Conservation (phyloP, 116 monocot species). For the Dioscorea cayenensis region DNA sequence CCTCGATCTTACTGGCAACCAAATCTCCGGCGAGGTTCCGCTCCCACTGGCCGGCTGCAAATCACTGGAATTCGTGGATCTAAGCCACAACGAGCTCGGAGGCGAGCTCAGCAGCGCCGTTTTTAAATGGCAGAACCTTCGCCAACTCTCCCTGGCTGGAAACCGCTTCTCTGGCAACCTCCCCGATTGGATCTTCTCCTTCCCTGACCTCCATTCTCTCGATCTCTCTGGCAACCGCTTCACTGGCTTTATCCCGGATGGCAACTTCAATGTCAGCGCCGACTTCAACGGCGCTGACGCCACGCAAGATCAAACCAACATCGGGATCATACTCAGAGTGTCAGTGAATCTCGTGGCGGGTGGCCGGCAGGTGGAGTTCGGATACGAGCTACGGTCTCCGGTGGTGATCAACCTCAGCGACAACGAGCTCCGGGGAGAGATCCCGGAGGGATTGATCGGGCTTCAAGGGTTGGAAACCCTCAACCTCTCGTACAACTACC, state of each 20-base stretch:
- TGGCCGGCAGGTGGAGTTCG: constrained; percentile 38
- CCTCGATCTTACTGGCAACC: constrained; percentile 52
- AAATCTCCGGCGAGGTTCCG: constrained; percentile 82
- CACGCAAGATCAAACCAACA: neutral
- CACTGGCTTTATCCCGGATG: constrained; percentile 66
- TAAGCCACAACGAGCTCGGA: constrained; percentile 43
- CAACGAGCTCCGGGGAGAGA: constrained; percentile 59
- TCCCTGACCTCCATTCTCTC: constrained; percentile 45
- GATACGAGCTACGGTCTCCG: constrained; percentile 37
- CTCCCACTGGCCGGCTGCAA: constrained; percentile 83
- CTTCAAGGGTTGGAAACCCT: constrained; percentile 59
- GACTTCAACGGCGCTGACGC: constrained; percentile 29
- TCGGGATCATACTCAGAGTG: constrained; percentile 11
- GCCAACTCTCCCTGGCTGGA: constrained; percentile 46
- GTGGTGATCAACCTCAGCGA: constrained; percentile 57
- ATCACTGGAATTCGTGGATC: constrained; percentile 72
- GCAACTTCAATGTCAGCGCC: constrained; percentile 49
- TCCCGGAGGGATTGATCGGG: constrained; percentile 56
- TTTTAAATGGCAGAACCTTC: constrained; percentile 65
- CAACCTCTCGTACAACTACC: constrained; percentile 57
- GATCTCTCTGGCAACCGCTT: constrained; percentile 71
- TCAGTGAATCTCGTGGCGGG: constrained; percentile 16
- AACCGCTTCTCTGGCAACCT: constrained; percentile 59
- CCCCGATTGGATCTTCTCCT: constrained; percentile 88
- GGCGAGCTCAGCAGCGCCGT: constrained; percentile 85